Base-by-base conservation (phyloP, 1,284 basidiomycete genomes). In the Rhodotorula sp. region DNA sequence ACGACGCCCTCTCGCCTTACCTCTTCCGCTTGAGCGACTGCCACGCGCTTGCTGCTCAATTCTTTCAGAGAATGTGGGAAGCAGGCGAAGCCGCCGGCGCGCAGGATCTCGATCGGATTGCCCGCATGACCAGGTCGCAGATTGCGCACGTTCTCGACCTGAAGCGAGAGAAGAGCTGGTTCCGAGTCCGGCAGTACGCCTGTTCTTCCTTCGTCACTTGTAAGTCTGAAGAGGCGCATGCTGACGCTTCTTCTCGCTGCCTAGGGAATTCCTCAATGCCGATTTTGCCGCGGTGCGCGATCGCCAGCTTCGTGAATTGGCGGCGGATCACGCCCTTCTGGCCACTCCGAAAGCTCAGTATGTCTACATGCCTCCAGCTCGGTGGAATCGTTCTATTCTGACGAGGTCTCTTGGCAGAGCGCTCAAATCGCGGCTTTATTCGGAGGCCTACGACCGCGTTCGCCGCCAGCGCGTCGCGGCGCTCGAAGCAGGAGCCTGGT, bases 41-140 rank as follows among this genome's bases (percentile, higher is more conserved):
- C 19, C 95, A 98, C 81, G 84, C 86, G 10, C 83, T 95, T 6
- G 90, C 91, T 2, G 87, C 91, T 43, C 88, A 88, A 67, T 97
- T 97, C 84, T 97, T 97, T 83, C 82, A 94, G 43, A 87, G 92
- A 48, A 95, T 98, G 89, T 98, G 94, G 54, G 94, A 88, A 86
- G 77, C 94, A 97, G 81, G 93, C 91, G 74, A 90, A 90, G 49
- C 92, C 95, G 1, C 88, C 89, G 15, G 91, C 94, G 1, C 88
- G 89, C 15, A 85, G 45, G 93, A 97, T 80, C 95, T 97, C 78
- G 84, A 86, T 50, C 88, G 93, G 21, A 88, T 97, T 15, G 86
- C 88, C 60, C 90, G 90, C 21, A 83, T 97, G 31, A 90, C 92
- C 54, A 87, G 89, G 60, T 93, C 91, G 84, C 94, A 97, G 87